A percentile compares a stretch with the other conserved stretches of the same genome.
Conservation (phyloP, 768 basidiomycete species). For the Sporobolomyces roseus region DNA sequence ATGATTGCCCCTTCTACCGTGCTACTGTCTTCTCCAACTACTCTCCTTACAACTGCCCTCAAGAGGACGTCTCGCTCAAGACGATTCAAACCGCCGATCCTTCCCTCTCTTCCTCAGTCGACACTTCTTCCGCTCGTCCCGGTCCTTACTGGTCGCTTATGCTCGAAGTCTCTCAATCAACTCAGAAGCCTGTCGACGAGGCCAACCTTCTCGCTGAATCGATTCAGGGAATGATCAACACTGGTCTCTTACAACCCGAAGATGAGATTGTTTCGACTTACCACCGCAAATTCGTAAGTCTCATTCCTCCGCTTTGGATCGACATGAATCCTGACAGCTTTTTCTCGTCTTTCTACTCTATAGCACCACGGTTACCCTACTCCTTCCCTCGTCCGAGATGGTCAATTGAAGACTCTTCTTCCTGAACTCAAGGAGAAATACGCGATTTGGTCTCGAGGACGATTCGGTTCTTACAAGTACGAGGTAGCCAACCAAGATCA, state of each 20-base stretch:
- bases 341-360: background rate
- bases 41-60: conserved; percentile 49
- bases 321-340: background rate
- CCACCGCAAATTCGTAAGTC: conserved; percentile 47
- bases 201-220: conserved; percentile 48
- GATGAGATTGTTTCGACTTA: conserved; percentile 52
- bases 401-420: conserved; percentile 48
- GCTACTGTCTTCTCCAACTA: conserved; percentile 53
- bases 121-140: conserved; percentile 42
- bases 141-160: conserved; percentile 51
- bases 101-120: conserved; percentile 40
- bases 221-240: conserved; percentile 49
- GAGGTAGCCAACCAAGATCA: conserved; percentile 45
- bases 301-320: background rate
- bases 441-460: conserved; percentile 49
- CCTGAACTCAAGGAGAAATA: conserved; percentile 48
- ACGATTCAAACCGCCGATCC: conserved; percentile 50
- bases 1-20: conserved; percentile 51
- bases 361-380: conserved; percentile 49
- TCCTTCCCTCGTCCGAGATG: conserved; percentile 49
- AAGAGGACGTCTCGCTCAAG: conserved; percentile 43
- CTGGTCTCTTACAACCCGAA: conserved; percentile 45
- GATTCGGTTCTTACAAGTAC: conserved; percentile 46
- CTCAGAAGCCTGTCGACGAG: conserved; percentile 49
- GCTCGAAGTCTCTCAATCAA: conserved; percentile 51